A percentile compares a stretch with the other conserved stretches of the same genome.
Evolutionary conservation across 2,329 filamentous ascomycete genomes (phyloP).

Genomic region (Cladosporium phlei): DNA sequence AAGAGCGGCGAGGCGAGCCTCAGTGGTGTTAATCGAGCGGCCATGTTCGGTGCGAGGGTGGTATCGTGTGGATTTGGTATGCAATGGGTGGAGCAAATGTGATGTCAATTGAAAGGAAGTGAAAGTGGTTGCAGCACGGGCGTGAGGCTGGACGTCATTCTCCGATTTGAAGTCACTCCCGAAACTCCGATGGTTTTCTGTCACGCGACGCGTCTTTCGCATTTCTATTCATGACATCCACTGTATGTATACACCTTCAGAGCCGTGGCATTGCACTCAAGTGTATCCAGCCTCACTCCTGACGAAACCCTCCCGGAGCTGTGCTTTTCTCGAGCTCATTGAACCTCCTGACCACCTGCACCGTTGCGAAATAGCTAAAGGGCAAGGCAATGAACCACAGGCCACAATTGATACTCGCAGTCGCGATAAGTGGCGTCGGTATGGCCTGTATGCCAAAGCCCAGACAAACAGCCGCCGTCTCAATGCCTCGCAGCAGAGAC

Average conservation of each 20-base stretch:
- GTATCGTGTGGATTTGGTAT: no score
- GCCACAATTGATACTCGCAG: conserved; percentile 10
- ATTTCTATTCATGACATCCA: no score
- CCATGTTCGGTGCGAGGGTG: neutral
- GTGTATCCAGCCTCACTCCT: neutral
- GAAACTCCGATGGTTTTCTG: no score
- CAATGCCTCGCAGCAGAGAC: conserved; percentile 9
- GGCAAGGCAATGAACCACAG: conserved; percentile 10
- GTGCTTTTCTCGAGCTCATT: conserved; percentile 1
- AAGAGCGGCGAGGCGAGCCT: conserved; percentile 8
- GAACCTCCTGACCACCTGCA: conserved; percentile 12
- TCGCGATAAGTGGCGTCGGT: conserved; percentile 6
- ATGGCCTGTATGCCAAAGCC: conserved; percentile 9
- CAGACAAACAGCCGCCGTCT: conserved; percentile 9
- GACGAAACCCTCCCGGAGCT: neutral
- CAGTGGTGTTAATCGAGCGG: conserved; percentile 5
- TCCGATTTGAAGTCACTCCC: no score
- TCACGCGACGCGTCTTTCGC: no score
- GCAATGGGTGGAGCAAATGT: no score
- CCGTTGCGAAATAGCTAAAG: conserved; percentile 8
- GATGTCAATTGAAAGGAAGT: no score
- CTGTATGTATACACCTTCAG: no score
- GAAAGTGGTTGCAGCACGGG: neutral
- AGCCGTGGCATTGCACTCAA: no score
- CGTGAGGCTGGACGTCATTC: neutral